phyloP scores from a whole-genome alignment of 805 yeast genomes.

The Kuraishia hungarica region DNA sequence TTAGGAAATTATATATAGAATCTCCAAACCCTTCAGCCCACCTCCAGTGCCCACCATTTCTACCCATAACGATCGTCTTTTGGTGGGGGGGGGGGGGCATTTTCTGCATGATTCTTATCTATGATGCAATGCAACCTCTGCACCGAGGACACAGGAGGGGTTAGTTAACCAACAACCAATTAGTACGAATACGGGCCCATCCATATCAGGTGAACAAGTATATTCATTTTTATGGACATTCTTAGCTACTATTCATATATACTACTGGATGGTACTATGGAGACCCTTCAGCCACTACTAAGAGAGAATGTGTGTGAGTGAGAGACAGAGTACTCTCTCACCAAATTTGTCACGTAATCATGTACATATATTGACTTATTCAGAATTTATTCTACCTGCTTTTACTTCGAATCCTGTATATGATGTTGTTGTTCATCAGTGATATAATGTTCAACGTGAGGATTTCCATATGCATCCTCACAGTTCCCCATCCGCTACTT shows the following conservation, averaged over 20 bases:
- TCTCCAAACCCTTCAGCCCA: no score
- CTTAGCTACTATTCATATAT: no score
- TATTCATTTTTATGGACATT: no score
- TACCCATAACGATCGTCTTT: neutral
- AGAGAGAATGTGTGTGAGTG: no score
- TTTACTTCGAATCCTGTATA: neutral
- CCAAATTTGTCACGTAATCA: neutral
- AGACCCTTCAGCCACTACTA: no score
- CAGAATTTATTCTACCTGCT: neutral
- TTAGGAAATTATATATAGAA: no score
- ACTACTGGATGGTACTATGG: no score
- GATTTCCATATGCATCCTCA: neutral
- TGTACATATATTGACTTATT: neutral
- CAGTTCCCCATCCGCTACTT: neutral
- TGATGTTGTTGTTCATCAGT: neutral
- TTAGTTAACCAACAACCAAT: neutral
- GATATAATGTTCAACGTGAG: neutral
- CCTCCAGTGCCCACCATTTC: slow-evolving; percentile 3
- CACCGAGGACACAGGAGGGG: neutral
- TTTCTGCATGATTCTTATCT: neutral
- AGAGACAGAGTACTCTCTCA: no score
- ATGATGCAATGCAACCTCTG: neutral
- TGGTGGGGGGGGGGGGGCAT: neutral
- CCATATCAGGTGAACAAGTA: no score
- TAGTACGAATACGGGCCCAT: no score